Base-by-base conservation (phyloP, 1,139 yeast species). In the Citeromyces siamensis region DNA sequence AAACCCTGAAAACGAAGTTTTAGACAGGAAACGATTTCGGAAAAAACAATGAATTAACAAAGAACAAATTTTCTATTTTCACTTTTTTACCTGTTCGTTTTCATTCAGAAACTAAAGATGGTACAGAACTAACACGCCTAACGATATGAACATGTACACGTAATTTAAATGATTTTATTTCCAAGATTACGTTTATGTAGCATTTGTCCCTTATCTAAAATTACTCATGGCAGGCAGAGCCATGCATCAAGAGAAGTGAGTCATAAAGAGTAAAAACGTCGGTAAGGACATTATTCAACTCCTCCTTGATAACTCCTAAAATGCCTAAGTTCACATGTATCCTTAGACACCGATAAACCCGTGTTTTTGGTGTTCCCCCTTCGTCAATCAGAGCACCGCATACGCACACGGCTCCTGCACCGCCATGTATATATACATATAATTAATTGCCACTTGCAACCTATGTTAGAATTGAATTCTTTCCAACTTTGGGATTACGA, bases 401-500 rank as follows among this genome's bases (percentile, higher is more conserved):
- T 18, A 18, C 21, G 33, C 21, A n/a, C 21, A 31, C 33, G 33
- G 33, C 33, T 13, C 16, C 31, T 26, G 31, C 31, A 26, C 31
- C 12, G 6, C 17, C 31, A 26, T 7, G 16, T 7, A 26, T 26
- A 26, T 26, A 26, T 26, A 26, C 16, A 26, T 23, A 23, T 23
- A 12, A 6, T 23, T 4, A 23, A 5, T 23, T 4, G 14, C 5
- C 13, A 13, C 28, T 26, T 26, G 31, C 31, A 14, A 26, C 31
- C 31, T 6, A 26, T 26, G 31, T 26, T 17, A 6, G 17, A 13
- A 5, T 26, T 21, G 17, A 28, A 28, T 3, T 36, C 38, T 18
- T 37, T 35, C 18, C 39, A 23, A 20, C 37, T 54, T 14, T 64
- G 70, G 70, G 45, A 51, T 34, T 50, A 49, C 28, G 70, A 64